These are phyloP conservation scores for Coniferiporia weirii DNA, from an alignment of 1,284 basidiomycete species.

Conservation along the genomic window DNA sequence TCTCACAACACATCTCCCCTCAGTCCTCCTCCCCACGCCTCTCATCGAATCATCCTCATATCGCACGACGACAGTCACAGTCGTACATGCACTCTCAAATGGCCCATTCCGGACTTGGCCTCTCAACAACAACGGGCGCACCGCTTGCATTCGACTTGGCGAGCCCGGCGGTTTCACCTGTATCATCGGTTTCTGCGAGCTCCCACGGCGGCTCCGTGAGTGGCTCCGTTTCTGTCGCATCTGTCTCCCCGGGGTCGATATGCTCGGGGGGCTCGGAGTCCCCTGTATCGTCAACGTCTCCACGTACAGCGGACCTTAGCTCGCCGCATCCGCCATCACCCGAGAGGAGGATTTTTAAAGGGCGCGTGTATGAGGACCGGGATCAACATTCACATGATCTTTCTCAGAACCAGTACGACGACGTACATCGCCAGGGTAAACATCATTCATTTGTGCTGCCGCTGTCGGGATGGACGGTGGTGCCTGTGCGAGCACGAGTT, in stretches of 20 bases:
- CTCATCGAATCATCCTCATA: not conserved
- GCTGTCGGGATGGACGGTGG: not conserved
- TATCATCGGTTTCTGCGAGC: constrained; percentile 5
- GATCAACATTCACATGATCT: not conserved
- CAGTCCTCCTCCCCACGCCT: constrained; percentile 1
- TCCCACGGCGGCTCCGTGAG: constrained; percentile 6
- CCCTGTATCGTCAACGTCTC: constrained; percentile 13
- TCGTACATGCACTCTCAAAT: not conserved
- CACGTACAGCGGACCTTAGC: constrained; percentile 11
- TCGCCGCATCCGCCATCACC: constrained; percentile 11
- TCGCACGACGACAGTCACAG: not conserved
- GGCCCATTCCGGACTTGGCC: not conserved
- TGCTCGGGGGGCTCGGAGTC: constrained; percentile 9
- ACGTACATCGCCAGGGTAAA: not conserved
- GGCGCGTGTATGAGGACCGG: not conserved
- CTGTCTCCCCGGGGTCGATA: not conserved
- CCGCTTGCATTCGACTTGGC: constrained; percentile 1
- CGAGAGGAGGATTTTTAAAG: not conserved
- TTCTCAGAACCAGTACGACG: no score
- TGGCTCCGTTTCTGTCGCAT: not conserved
- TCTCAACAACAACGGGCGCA: not conserved
- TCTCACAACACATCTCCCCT: not conserved
- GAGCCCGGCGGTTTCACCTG: constrained; percentile 11
- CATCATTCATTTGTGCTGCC: not conserved
- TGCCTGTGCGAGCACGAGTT: not conserved